Conservation (phyloP, 164 flowering plant genomes). For the Aristolochia contorta region DNA sequence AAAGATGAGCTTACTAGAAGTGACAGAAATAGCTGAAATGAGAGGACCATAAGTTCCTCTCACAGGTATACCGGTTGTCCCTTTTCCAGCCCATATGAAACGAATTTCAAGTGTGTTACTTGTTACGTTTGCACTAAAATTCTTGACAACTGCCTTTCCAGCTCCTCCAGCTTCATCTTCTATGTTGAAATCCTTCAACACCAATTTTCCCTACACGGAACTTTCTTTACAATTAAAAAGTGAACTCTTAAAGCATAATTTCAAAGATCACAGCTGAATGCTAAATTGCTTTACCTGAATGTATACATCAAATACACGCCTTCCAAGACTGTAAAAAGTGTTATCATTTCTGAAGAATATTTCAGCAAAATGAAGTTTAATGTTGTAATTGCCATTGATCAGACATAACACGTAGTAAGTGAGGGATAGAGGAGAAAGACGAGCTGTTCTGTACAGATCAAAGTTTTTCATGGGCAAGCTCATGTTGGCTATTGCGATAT, state of each 20-base stretch:
- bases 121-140: conserved; percentile 21
- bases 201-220: conserved; percentile 22
- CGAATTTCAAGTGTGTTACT: conserved; percentile 27
- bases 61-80: conserved; percentile 26
- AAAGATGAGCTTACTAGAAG: conserved; percentile 15
- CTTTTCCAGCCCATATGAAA: conserved; percentile 40
- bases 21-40: conserved; percentile 37
- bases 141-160: conserved; percentile 10
- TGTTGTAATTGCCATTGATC: conserved; percentile 44
- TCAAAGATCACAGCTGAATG: too few species aligned
- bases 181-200: conserved; percentile 30
- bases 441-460: conserved; percentile 50
- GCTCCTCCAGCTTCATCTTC: conserved; percentile 28
- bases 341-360: conserved; percentile 40
- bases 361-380: conserved; percentile 67
- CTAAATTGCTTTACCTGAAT: conserved; percentile 37
- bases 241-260: neutral
- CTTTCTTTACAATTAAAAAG: neutral
- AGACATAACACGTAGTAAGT: conserved; percentile 52
- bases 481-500: conserved; percentile 11
- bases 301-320: conserved; percentile 58
- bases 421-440: conserved; percentile 52
- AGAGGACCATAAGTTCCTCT: conserved; percentile 46
- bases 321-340: conserved; percentile 57
- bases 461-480: conserved; percentile 20